phyloP scores from a whole-genome alignment of 1,284 basidiomycete species.

The Cutaneotrichosporon sp. region DNA sequence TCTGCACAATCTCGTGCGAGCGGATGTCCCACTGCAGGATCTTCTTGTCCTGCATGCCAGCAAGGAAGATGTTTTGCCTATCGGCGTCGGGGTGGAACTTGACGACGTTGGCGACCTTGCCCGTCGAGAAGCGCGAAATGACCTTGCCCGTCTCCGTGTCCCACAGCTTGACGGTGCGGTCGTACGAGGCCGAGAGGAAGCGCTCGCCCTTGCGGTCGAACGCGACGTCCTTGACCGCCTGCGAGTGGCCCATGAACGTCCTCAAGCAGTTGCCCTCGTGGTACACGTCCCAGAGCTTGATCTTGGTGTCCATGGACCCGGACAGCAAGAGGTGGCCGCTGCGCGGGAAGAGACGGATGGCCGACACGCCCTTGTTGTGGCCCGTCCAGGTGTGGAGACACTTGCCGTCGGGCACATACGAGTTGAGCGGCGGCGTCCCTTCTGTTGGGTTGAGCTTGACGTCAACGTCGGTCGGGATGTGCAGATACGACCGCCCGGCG shows the following conservation, averaged over 20 bases:
- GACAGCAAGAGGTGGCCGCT: constrained; percentile 91
- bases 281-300: constrained; percentile 99
- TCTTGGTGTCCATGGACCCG: constrained; percentile 97
- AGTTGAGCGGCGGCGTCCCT: constrained; percentile 82
- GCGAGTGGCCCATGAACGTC: constrained; percentile 95
- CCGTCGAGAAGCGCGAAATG: constrained; percentile 91
- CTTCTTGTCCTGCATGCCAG: constrained; percentile 99
- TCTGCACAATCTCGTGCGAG: constrained; percentile 90
- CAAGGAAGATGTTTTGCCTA: constrained; percentile 94
- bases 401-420: constrained; percentile 79
- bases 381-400: constrained; percentile 99
- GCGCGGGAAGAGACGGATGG: constrained; percentile 85
- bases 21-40: constrained; percentile 97
- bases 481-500: constrained; percentile 98
- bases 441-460: constrained; percentile 65
- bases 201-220: constrained; percentile 90
- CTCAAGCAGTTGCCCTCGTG: constrained; percentile 94
- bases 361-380: constrained; percentile 95
- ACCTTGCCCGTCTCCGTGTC: constrained; percentile 97
- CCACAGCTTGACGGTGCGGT: constrained; percentile 98
- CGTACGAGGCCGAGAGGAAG: constrained; percentile 93
- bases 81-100: constrained; percentile 94
- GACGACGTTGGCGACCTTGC: constrained; percentile 93
- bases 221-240: constrained; percentile 92
- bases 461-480: constrained; percentile 69